Evolutionary conservation across 2,329 filamentous ascomycete species (phyloP), one percentile per base, ranked within the genome.

Genomic region (Venturia effusa): DNA sequence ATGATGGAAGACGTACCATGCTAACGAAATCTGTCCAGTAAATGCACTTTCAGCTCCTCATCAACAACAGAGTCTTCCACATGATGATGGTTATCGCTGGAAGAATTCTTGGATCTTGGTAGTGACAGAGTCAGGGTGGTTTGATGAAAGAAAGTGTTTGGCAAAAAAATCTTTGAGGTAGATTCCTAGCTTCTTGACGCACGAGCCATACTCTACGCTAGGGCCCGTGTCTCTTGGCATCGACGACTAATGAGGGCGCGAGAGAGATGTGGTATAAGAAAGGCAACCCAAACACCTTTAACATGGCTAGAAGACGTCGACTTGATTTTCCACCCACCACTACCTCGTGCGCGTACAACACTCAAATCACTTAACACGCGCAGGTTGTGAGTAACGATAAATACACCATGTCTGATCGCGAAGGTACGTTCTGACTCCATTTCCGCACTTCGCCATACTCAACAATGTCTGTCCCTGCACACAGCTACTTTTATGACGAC

Each of bases 391-490:
- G 30, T 1, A 13, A 34, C n/a, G 27, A 51, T 57, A 57, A 57
- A 57, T 57, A 57, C 51, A 34, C 15, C 27, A 60, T 60, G 59
- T 60, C 59, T 60, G 59, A 60, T 37, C 59, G 59, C 59, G 51
- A 57, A 57, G 27, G 51, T 57, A 22, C 15, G 51, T 57, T 32
- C 22, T 15, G 27, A n/a, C 30, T 34, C 4, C 15, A 57, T n/a
- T 57, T 3, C 51, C n/a, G 30, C 17, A 34, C n/a, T n/a, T 57
- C 8, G 27, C 22, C 10, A 51, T 57, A 24, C 22, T 34, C 30
- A 17, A 57, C 7, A 8, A 57, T 57, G 51, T 57, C 51, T 57
- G 27, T n/a, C n/a, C 30, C 27, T 57, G 30, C 51, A 57, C 15
- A 57, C 30, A 34, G 13, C 27, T 32, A 15, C 19, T 32, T 6